phyloP scores from a whole-genome alignment of 176 grass and related monocot genomes.

The Saccharum officinarum region DNA sequence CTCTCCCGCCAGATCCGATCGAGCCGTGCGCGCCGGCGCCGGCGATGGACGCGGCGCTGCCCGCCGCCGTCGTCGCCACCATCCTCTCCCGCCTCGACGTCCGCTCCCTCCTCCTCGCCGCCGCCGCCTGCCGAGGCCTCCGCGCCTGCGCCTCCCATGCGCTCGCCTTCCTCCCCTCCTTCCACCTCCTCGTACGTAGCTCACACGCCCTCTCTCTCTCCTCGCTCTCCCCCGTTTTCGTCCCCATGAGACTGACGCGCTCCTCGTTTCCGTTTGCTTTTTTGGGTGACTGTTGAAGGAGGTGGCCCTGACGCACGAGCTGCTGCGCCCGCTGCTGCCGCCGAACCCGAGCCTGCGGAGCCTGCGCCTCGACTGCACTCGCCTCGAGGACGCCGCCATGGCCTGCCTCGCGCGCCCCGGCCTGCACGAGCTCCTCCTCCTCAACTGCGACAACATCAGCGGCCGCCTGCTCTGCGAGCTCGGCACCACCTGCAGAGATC shows the following conservation, averaged over 20 bases:
- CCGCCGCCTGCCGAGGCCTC: slow-evolving; percentile 66
- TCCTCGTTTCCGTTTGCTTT: background rate
- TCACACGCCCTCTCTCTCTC: background rate
- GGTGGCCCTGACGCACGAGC: slow-evolving; percentile 54
- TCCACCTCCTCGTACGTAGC: slow-evolving; percentile 78
- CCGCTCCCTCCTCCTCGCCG: slow-evolving; percentile 69
- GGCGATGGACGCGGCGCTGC: slow-evolving; percentile 64
- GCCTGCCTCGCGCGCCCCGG: slow-evolving; percentile 59
- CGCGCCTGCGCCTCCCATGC: slow-evolving; percentile 60
- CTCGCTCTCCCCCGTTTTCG: background rate
- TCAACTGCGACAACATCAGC: slow-evolving; percentile 76
- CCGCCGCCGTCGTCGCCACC: slow-evolving; percentile 66
- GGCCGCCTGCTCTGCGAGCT: slow-evolving; percentile 73
- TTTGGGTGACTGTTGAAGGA: slow-evolving; percentile 49
- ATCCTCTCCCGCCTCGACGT: slow-evolving; percentile 90
- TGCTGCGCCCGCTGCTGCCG: slow-evolving; percentile 68
- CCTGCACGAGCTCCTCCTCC: slow-evolving; percentile 71
- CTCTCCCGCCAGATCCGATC: slow-evolving; percentile 60
- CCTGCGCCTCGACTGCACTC: slow-evolving; percentile 71
- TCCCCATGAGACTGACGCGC: background rate
- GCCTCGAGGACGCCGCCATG: slow-evolving; percentile 70
- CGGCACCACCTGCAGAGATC: slow-evolving; percentile 73
- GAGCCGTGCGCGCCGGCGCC: slow-evolving; percentile 18
- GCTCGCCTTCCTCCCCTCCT: slow-evolving; percentile 71
- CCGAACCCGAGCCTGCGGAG: slow-evolving; percentile 68